Evolutionary conservation across 345 rosid genomes (phyloP).

Genomic region (Eucalyptus sideroxylon): DNA sequence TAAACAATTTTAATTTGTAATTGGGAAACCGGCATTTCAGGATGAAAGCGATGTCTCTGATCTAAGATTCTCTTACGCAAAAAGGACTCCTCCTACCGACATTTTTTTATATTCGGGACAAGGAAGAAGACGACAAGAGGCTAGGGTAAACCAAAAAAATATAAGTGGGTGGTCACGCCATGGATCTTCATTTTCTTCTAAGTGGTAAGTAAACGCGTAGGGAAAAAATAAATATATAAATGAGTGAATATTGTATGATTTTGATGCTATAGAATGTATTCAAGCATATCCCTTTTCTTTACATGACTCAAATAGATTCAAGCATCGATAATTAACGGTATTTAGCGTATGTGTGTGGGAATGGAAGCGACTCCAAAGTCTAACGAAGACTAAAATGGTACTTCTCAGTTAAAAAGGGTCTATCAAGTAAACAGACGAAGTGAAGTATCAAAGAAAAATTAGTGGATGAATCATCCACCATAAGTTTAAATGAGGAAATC

Average conservation of each 20-base stretch:
- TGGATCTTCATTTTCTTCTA: background rate
- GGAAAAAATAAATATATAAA: background rate
- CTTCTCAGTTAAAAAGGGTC: background rate
- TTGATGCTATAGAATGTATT: background rate
- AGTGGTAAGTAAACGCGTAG: background rate
- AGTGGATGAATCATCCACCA: background rate
- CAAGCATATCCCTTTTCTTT: background rate
- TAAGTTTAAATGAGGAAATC: background rate
- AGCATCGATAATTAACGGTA: fast-evolving
- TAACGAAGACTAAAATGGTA: background rate
- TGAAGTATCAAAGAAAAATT: background rate
- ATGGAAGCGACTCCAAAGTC: background rate
- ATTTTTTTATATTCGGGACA: background rate
- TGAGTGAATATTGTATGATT: background rate
- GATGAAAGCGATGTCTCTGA: background rate
- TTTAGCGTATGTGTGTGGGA: background rate
- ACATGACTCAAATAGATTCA: background rate
- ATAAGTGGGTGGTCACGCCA: background rate
- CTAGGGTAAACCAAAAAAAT: background rate
- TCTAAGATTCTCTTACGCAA: background rate
- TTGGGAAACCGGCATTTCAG: background rate
- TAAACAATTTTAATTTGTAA: background rate
- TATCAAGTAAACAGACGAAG: background rate
- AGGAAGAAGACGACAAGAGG: background rate
- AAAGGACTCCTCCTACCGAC: background rate